phyloP scores from a whole-genome alignment of 176 grass and related monocot genomes.

The Ensete ventricosum region DNA sequence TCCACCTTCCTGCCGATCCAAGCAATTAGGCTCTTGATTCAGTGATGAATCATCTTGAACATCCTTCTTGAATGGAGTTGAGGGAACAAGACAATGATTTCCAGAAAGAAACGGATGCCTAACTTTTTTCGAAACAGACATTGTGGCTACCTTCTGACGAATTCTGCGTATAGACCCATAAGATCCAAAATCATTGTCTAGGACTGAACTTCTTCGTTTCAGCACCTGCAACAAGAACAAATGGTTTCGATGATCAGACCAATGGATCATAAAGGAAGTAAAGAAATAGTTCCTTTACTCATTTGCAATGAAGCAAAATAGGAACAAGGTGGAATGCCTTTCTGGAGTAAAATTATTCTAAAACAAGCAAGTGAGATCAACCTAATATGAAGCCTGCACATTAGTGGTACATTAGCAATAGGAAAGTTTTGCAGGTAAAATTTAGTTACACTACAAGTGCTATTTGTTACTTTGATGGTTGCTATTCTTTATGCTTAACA shows the following conservation, averaged over 20 bases:
- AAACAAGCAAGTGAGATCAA: neutral
- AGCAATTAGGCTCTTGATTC: slow-evolving; percentile 26
- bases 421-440: no score
- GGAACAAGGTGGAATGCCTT: neutral
- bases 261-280: slow-evolving; percentile 10
- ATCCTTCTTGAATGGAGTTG: slow-evolving; percentile 25
- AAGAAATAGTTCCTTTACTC: slow-evolving; percentile 5
- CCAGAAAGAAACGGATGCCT: slow-evolving; percentile 18
- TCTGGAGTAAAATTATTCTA: neutral
- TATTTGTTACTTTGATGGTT: no score
- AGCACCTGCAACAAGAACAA: slow-evolving; percentile 40
- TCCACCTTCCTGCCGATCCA: slow-evolving; percentile 23
- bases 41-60: slow-evolving; percentile 25
- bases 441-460: no score
- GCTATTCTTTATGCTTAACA: no score
- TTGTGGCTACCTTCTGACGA: slow-evolving; percentile 54
- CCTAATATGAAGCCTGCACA: neutral
- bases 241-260: slow-evolving; percentile 5
- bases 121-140: slow-evolving; percentile 43
- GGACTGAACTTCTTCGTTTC: slow-evolving; percentile 49
- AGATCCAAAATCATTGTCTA: slow-evolving; percentile 56
- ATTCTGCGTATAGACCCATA: slow-evolving; percentile 75
- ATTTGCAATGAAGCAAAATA: neutral
- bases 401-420: neutral
- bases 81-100: slow-evolving; percentile 35